Percentiles rank a stretch among this genome's conserved stretches.
phyloP scores from a whole-genome alignment of 148 eudicot species.

The Persicaria tinctoria region DNA sequence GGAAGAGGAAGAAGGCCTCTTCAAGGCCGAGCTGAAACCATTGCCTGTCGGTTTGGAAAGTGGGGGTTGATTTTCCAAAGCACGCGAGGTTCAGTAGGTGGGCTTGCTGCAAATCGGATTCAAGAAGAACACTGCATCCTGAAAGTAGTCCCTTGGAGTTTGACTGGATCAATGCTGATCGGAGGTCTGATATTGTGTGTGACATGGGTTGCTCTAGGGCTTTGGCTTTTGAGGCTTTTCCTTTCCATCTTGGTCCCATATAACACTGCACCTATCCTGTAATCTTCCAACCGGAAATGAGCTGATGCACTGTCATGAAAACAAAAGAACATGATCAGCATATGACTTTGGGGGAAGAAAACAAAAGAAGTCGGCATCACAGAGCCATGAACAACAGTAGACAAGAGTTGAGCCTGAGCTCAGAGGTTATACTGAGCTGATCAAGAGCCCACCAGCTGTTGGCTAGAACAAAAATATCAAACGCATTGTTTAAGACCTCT shows the following conservation, averaged over 20 bases:
- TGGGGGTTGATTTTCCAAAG: conserved; percentile 47
- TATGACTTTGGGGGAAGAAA: neutral
- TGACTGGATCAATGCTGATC: conserved; percentile 34
- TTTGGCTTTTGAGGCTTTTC: conserved; percentile 36
- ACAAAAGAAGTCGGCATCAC: too few species aligned
- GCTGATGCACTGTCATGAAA: conserved; percentile 61
- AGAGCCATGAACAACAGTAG: too few species aligned
- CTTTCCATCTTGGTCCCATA: conserved; percentile 56
- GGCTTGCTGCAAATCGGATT: conserved; percentile 34
- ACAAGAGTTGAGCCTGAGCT: too few species aligned
- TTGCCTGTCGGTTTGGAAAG: conserved; percentile 49
- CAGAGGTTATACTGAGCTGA: too few species aligned
- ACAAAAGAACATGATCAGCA: neutral
- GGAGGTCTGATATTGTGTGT: conserved; percentile 38
- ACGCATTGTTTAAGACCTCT: too few species aligned
- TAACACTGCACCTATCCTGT: too few species aligned
- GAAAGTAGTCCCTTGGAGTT: conserved; percentile 45
- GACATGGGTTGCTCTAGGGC: conserved; percentile 57
- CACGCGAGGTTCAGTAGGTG: conserved; percentile 57
- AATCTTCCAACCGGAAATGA: conserved; percentile 30
- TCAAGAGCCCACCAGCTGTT: too few species aligned
- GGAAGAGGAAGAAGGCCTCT: conserved; percentile 57
- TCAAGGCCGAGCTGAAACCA: conserved; percentile 61
- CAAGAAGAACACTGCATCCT: conserved; percentile 43
- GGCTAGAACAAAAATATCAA: too few species aligned